A percentile compares a stretch with the other conserved stretches of the same genome.
Evolutionary conservation across 2,329 filamentous ascomycete genomes (phyloP).

Genomic region (Colletotrichum euphorbiae): DNA sequence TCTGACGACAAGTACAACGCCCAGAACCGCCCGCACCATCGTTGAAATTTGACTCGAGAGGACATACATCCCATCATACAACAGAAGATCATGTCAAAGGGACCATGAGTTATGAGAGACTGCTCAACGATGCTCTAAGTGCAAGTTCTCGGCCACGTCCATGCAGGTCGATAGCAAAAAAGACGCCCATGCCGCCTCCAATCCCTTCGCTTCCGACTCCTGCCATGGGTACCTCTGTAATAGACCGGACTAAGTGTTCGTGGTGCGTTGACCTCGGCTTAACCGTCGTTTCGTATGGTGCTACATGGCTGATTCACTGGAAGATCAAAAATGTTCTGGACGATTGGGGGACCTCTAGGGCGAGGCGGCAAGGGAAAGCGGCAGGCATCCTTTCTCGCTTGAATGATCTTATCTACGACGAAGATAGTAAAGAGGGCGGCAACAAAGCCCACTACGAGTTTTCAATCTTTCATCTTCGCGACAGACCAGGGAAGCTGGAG

Average conservation of each 20-base stretch:
- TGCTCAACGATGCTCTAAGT: too few species aligned
- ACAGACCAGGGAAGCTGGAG: too few species aligned
- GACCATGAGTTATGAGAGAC: too few species aligned
- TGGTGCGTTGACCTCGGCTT: conserved; percentile 12
- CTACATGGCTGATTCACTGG: conserved; percentile 44
- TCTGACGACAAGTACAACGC: too few species aligned
- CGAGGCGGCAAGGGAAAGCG: conserved; percentile 41
- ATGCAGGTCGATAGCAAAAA: too few species aligned
- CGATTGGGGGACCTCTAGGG: conserved; percentile 51
- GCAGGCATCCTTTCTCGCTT: background rate
- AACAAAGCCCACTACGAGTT: conserved; percentile 1
- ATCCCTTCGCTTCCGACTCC: background rate
- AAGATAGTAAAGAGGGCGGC: background rate
- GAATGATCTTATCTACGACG: background rate
- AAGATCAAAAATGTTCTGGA: conserved; percentile 60
- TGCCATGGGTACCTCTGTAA: conserved; percentile 22
- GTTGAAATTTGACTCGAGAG: too few species aligned
- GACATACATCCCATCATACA: too few species aligned
- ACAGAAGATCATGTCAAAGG: too few species aligned
- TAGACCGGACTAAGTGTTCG: conserved; percentile 15
- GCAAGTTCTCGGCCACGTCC: too few species aligned
- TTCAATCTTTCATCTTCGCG: background rate
- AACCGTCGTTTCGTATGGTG: conserved; percentile 10
- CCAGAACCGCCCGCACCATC: too few species aligned
- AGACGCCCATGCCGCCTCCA: background rate